Base-by-base conservation (phyloP, 208 protist genomes). In the Leishmania turanica region DNA sequence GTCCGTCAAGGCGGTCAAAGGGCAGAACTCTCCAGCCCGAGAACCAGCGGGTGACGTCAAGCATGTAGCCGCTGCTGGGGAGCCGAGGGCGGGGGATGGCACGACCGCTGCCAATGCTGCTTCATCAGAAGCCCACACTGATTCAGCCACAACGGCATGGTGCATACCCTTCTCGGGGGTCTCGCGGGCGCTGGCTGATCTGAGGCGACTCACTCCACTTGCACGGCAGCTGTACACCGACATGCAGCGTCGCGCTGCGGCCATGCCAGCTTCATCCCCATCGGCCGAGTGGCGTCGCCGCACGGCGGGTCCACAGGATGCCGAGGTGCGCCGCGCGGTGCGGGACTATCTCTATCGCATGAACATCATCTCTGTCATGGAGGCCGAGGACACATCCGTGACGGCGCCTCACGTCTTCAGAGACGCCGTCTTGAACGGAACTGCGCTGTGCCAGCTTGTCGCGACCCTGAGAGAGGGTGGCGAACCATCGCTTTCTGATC, bases 401-500 rank as follows among this genome's bases (percentile, higher is more conserved):
- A 42, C 56, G 40, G 60, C 42, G 49, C 42, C 82, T 24, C 62
- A 54, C 54, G 77, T 53, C 21, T 88, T 95, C 51, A 75, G 82
- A 47, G 93, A 97, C 75, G 84, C 89, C 34, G 84, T 97, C 11
- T 84, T 91, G 77, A 97, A 97, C 81, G 93, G 91, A 9, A 79
- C 83, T 53, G 93, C 91, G 0, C 79, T 95, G 27, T 88, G 88
- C 60, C 90, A 89, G 73, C 85, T 97, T 19, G 77, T 92, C 73
- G 58, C 53, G 3, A 77, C 75, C 34, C 77, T 91, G 51, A 31
- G 47, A 58, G 86, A 77, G 17, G 74, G 73, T 0, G 79, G 66
- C 69, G 81, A 51, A 31, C 11, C 5, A 37, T 17, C 2, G 31
- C 27, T 37, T 3, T 56, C 4, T 7, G 84, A 83, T 69, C 80